A percentile compares a stretch with the other conserved stretches of the same genome.
Conservation (phyloP, 805 yeast genomes). For the Candida vaughaniae region DNA sequence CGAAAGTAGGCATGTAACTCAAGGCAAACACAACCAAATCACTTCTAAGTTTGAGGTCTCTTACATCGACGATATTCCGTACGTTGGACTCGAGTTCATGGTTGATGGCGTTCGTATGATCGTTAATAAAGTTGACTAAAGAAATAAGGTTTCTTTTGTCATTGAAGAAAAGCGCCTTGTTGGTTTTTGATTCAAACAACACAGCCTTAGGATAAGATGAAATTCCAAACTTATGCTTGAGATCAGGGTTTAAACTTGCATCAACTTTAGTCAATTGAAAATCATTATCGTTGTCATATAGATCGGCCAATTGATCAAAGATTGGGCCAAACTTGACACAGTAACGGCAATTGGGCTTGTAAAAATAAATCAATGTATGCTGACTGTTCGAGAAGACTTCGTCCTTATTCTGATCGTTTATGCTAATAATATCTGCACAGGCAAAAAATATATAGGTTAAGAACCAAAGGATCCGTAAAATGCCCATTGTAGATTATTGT, state of each 20-base stretch:
- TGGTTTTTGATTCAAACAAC: slow-evolving; percentile 43
- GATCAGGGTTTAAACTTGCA: slow-evolving; percentile 24
- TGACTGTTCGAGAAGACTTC: slow-evolving; percentile 19
- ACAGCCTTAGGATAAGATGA: slow-evolving; percentile 49
- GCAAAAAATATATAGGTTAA: neutral
- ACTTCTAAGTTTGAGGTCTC: slow-evolving; percentile 6
- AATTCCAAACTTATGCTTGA: slow-evolving; percentile 40
- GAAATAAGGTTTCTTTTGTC: slow-evolving; percentile 17
- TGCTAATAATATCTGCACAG: neutral
- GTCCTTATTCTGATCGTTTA: neutral
- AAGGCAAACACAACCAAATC: slow-evolving; percentile 25
- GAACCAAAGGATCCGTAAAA: too few species aligned
- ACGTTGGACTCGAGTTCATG: slow-evolving; percentile 21
- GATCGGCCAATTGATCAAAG: slow-evolving; percentile 38
- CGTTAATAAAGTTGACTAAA: slow-evolving; percentile 22
- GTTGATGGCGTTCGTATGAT: slow-evolving; percentile 17
- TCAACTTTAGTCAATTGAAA: slow-evolving; percentile 35
- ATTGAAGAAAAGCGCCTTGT: slow-evolving; percentile 35
- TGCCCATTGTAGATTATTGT: too few species aligned
- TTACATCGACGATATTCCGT: slow-evolving; percentile 5
- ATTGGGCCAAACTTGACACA: slow-evolving; percentile 33
- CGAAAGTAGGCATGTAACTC: slow-evolving; percentile 28
- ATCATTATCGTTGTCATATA: slow-evolving; percentile 37
- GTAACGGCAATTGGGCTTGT: slow-evolving; percentile 36
- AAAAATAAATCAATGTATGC: slow-evolving; percentile 48